Evolutionary conservation across 352 stramenopile genomes (phyloP).

Genomic region (Blastocystis hominis): DNA sequence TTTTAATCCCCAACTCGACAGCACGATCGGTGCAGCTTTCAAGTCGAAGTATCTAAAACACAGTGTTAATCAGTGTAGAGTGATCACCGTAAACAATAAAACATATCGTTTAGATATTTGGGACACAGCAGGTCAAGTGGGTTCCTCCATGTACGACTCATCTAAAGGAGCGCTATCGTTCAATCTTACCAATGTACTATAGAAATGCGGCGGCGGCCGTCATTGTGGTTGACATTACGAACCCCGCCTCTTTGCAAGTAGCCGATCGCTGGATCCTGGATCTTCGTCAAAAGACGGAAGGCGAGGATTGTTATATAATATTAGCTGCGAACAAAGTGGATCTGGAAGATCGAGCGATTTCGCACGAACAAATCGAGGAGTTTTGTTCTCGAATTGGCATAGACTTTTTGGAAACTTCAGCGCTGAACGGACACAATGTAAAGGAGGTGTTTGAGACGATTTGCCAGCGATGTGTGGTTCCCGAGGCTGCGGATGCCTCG

Average conservation of each 20-base stretch:
- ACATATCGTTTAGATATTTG: constrained; percentile 44
- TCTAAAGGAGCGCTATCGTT: constrained; percentile 48
- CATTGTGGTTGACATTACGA: constrained; percentile 73
- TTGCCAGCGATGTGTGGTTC: neutral
- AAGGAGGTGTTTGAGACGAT: constrained; percentile 38
- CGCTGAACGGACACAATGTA: constrained; percentile 18
- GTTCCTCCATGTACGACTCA: neutral
- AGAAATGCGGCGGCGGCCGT: constrained; percentile 76
- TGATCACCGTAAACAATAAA: neutral
- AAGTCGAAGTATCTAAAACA: constrained; percentile 20
- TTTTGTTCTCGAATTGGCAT: constrained; percentile 35
- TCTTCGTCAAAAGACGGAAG: constrained; percentile 38
- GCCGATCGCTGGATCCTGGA: constrained; percentile 54
- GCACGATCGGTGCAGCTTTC: constrained; percentile 47
- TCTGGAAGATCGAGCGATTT: neutral
- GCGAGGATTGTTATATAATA: constrained; percentile 41
- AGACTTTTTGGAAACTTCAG: constrained; percentile 38
- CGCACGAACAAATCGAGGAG: neutral
- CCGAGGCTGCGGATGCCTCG: neutral
- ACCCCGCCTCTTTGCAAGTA: constrained; percentile 71
- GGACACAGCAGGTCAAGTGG: constrained; percentile 45
- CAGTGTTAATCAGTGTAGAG: neutral
- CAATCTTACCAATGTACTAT: constrained; percentile 73
- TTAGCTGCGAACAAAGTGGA: constrained; percentile 54
- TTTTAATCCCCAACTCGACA: constrained; percentile 31